Percentiles rank a stretch among this genome's conserved stretches.
Conservation (phyloP, 2,329 filamentous ascomycete genomes). For the Tolypocladium pustulatum region DNA sequence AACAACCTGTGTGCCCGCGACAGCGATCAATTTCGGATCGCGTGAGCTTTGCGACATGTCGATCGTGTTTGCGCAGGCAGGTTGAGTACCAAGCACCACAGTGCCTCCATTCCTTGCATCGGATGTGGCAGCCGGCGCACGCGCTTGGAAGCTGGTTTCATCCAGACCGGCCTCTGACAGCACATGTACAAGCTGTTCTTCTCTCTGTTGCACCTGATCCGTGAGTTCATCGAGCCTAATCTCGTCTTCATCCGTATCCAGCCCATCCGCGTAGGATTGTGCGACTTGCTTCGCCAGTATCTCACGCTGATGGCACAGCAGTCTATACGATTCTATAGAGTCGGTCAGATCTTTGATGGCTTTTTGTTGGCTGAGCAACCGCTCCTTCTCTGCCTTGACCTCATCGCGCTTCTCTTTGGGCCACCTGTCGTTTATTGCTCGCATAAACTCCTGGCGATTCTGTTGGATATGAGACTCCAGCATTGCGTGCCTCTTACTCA, state of each 20-base stretch:
- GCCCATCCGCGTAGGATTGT: conserved; percentile 37
- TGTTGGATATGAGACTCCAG: conserved; percentile 32
- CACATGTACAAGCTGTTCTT: conserved; percentile 27
- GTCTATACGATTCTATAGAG: conserved; percentile 31
- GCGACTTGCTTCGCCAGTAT: conserved; percentile 34
- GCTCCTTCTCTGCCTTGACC: conserved; percentile 40
- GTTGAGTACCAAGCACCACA: conserved; percentile 36
- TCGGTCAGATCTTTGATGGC: conserved; percentile 28
- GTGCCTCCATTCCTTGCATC: conserved; percentile 7
- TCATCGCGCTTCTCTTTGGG: conserved; percentile 32
- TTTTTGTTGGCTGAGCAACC: conserved; percentile 33
- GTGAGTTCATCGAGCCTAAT: conserved; percentile 36
- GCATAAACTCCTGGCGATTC: conserved; percentile 37
- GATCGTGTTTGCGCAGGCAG: conserved; percentile 15
- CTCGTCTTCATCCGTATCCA: conserved; percentile 43
- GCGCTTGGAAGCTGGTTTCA: conserved; percentile 12
- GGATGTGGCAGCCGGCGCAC: background rate
- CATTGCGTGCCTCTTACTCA: conserved; percentile 24
- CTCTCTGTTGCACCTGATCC: conserved; percentile 31
- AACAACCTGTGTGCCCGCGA: conserved; percentile 35
- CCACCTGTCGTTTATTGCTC: conserved; percentile 35
- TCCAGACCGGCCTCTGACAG: conserved; percentile 36
- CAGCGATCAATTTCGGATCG: conserved; percentile 18
- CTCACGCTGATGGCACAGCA: conserved; percentile 32
- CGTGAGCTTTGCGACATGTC: conserved; percentile 22